Base-by-base conservation (phyloP, 148 eudicot genomes). In the Rhododendron molle region DNA sequence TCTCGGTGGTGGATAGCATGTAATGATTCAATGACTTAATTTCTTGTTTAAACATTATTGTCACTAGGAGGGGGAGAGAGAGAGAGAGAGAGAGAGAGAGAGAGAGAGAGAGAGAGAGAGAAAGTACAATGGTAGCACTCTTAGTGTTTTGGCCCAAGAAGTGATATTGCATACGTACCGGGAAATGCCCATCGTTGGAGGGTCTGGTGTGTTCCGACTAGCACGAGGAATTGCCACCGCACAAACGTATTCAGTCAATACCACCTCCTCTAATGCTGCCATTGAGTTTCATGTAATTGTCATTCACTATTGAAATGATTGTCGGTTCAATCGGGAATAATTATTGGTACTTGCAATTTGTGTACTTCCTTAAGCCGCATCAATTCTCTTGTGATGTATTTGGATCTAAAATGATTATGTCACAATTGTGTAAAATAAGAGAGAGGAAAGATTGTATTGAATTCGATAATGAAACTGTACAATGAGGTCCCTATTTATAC, bases 181-280 rank as follows among this genome's bases (percentile, higher is more conserved):
- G 20, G 93, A 92, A 84, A 77, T 92, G 74, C 65, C 92, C 0
- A 77, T 92, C 4, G 88, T 92, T 0, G 94, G 93, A 0, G 94
- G 94, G 13, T 85, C 90, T 0, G 91, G 92, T 23, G 7, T 76
- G 62, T 92, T 90, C 60, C 85, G 93, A 15, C 85, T 90, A 83
- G 94, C 90, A 12, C 84, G 89, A 5, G 93, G 93, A 18, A 54
- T 82, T 38, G 94, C 89, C 16, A 54, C 88, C 11, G 87, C 87
- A 0, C 79, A 86, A 26, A 92, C 94, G 1, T 28, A 85, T 50
- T 88, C 60, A 36, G 52, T 87, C 49, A 81, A 89, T 87, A 5
- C 49, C 23, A 83, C 88, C 20, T 12, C 87, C 2, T 85, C 62
- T 3, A 86, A 89, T 86, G 92, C 89, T 60, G 60, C 87, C 77